Percentiles rank a stretch among this genome's conserved stretches.
These are phyloP conservation scores for Ampelomyces quisqualis DNA, from an alignment of 2,329 filamentous ascomycete genomes.

Conservation along the genomic window DNA sequence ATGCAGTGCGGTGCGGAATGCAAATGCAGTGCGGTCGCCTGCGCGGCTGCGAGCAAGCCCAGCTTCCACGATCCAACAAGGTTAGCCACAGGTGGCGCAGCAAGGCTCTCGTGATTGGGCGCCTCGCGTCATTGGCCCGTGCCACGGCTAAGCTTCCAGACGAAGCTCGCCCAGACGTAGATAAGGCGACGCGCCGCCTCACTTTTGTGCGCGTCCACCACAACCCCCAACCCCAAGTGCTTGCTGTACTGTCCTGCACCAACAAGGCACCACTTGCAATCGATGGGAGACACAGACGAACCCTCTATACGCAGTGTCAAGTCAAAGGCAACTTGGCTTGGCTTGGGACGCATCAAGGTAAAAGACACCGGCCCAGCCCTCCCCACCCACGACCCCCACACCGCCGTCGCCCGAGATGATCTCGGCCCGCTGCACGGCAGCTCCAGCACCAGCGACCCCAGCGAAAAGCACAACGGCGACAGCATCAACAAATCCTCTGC, in stretches of 20 bases:
- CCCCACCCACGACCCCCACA: conserved; percentile 28
- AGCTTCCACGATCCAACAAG: too few species aligned
- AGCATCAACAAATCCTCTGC: conserved; percentile 19
- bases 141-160: conserved; percentile 12
- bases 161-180: conserved; percentile 11
- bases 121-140: neutral
- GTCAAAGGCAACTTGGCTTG: conserved; percentile 51
- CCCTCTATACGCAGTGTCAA: conserved; percentile 54
- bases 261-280: too few species aligned
- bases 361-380: conserved; percentile 33
- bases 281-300: conserved; percentile 59
- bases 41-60: neutral
- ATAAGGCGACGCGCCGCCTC: conserved; percentile 25
- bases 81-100: too few species aligned
- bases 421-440: conserved; percentile 17
- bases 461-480: conserved; percentile 24
- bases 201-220: conserved; percentile 17
- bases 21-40: neutral
- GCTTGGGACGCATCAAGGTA: conserved; percentile 46
- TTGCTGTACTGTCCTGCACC: conserved; percentile 14
- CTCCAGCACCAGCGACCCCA: conserved; percentile 19
- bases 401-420: conserved; percentile 7
- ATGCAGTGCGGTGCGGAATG: neutral
- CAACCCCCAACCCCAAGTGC: conserved; percentile 12
- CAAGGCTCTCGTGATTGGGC: too few species aligned